These are phyloP conservation scores for Parmelia sp. DNA, from an alignment of 495 filamentous ascomycete species.

Conservation along the genomic window DNA sequence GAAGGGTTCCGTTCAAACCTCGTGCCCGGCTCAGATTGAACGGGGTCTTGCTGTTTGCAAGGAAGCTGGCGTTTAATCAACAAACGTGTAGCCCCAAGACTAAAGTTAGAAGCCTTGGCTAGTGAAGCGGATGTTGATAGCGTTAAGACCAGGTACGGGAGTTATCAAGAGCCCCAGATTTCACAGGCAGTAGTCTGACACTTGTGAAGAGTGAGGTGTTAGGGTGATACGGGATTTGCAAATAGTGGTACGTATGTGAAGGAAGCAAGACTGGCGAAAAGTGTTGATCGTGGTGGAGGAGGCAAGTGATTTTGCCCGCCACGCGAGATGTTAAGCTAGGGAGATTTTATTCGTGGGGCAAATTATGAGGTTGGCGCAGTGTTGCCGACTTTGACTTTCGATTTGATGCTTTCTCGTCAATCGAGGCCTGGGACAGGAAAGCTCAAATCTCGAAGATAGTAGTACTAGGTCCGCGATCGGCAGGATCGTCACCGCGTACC, in stretches of 20 bases:
- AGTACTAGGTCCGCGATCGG: conserved; percentile 23
- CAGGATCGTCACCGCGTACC: conserved; percentile 24
- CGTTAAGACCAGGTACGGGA: conserved; percentile 19
- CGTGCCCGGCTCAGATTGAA: conserved; percentile 13
- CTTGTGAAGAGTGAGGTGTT: conserved; percentile 11
- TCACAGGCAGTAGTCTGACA: conserved; percentile 12
- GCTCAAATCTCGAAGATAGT: conserved; percentile 11
- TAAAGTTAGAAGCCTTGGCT: conserved; percentile 15
- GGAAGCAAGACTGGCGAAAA: conserved; percentile 3
- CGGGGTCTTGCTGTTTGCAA: conserved; percentile 13
- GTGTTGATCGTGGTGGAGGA: conserved; percentile 7
- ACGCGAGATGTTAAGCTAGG: conserved; percentile 24
- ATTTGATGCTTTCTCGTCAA: background rate
- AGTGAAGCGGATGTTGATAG: conserved; percentile 18
- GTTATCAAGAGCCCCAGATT: conserved; percentile 20
- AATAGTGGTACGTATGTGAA: conserved; percentile 2
- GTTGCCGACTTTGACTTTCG: conserved; percentile 15
- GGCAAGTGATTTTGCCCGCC: conserved; percentile 19
- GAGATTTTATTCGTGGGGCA: conserved; percentile 27
- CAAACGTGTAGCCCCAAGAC: conserved; percentile 14
- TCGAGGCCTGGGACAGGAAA: background rate
- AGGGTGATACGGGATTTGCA: conserved; percentile 3
- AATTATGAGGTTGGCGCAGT: conserved; percentile 13
- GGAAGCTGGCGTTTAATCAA: conserved; percentile 16
- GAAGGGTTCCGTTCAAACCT: conserved; percentile 16